Conservation (phyloP, 192 early-diverging fungal species). For the Coemansia sp. region DNA sequence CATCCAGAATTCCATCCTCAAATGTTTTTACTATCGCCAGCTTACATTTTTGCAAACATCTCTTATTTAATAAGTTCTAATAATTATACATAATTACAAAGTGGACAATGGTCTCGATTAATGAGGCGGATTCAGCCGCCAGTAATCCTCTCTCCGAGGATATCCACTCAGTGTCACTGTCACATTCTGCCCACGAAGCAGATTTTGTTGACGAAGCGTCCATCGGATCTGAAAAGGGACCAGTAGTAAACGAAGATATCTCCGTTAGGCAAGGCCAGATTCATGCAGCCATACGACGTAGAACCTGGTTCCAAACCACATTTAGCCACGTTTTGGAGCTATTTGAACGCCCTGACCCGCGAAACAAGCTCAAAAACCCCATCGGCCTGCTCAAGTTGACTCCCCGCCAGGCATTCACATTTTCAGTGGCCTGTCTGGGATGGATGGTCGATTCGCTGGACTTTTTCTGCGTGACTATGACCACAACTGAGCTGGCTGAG, state of each 20-base stretch:
- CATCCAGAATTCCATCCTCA: not conserved
- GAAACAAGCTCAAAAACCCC: constrained; percentile 35
- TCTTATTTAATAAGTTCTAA: not conserved
- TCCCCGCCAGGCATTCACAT: constrained; percentile 46
- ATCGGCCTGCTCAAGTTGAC: constrained; percentile 31
- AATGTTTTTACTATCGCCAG: not conserved
- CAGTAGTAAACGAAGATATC: not conserved
- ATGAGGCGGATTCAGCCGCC: not conserved
- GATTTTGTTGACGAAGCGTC: constrained; percentile 3
- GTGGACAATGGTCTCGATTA: not conserved
- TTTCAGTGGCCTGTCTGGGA: constrained; percentile 61
- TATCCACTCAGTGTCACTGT: not conserved
- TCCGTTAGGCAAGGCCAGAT: not conserved
- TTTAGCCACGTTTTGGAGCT: constrained; percentile 28
- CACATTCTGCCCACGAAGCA: not conserved
- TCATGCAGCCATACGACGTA: not conserved
- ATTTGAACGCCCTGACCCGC: constrained; percentile 29
- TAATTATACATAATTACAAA: not conserved
- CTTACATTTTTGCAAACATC: not conserved
- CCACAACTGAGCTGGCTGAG: constrained; percentile 57
- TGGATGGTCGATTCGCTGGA: constrained; percentile 75
- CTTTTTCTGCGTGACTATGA: constrained; percentile 64
- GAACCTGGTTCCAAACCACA: not conserved
- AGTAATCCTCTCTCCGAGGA: not conserved
- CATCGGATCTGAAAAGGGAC: constrained; percentile 2